A percentile compares a stretch with the other conserved stretches of the same genome.
phyloP scores from a whole-genome alignment of 176 grass and related monocot genomes.

The Bonia amplexicaulis region DNA sequence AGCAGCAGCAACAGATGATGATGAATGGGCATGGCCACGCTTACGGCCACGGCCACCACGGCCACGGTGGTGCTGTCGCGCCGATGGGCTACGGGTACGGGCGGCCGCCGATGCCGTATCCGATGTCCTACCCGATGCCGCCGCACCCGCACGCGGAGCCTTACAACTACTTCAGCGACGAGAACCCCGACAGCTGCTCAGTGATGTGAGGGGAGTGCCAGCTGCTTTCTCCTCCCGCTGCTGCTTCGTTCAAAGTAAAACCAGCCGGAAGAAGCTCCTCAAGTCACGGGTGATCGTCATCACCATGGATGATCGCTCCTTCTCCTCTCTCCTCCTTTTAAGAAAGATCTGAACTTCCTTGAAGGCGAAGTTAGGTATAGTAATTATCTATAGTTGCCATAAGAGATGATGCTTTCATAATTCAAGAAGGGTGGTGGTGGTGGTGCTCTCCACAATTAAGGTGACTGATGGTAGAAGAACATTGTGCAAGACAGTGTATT shows the following conservation, averaged over 20 bases:
- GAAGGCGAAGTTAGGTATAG: conserved; percentile 36
- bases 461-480: neutral
- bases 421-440: neutral
- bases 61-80: neutral
- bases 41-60: conserved; percentile 1
- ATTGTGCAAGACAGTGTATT: neutral
- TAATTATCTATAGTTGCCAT: conserved; percentile 33
- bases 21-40: conserved; percentile 31
- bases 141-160: conserved; percentile 36
- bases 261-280: neutral
- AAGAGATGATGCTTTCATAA: conserved; percentile 21
- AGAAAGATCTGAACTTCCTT: conserved; percentile 28
- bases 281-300: neutral
- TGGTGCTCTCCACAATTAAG: neutral
- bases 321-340: neutral
- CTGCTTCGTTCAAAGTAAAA: neutral
- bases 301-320: neutral
- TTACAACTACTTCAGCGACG: conserved; percentile 69
- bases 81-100: conserved; percentile 65
- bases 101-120: conserved; percentile 41
- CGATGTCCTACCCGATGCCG: conserved; percentile 36
- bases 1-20: conserved; percentile 45
- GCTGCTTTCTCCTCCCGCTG: neutral
- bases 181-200: conserved; percentile 64
- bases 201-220: conserved; percentile 38